Evolutionary conservation across 441 rosid genomes (phyloP).

Genomic region (Bocquillonia castaneifolia): DNA sequence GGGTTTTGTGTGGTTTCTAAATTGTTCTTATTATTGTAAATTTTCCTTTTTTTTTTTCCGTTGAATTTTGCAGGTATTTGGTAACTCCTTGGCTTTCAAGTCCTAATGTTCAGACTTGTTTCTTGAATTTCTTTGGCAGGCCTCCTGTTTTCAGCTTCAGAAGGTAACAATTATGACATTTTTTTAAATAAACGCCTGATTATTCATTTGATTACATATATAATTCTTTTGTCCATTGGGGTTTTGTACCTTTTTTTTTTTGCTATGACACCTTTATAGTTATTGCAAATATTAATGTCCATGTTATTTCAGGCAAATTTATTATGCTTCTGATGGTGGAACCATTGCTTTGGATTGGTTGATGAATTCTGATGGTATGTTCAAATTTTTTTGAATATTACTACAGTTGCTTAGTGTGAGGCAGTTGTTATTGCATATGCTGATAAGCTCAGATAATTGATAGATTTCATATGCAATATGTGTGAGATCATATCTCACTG

Average conservation of each 20-base stretch:
- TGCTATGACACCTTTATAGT: not conserved
- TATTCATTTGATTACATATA: not conserved
- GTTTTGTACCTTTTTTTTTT: not conserved
- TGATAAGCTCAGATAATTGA: not conserved
- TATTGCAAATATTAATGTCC: not conserved
- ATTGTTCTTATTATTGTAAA: not conserved
- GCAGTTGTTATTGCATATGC: too few relatives aligned
- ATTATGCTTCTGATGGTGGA: constrained; percentile 70
- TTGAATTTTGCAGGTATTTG: constrained; percentile 41
- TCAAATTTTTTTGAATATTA: not conserved
- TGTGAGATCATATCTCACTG: not conserved
- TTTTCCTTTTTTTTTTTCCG: not conserved
- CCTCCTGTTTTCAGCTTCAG: constrained; percentile 65
- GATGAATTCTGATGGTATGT: constrained; percentile 46
- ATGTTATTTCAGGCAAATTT: constrained; percentile 48
- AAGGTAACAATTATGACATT: constrained; percentile 36
- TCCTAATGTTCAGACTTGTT: constrained; percentile 73
- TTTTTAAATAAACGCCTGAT: not conserved
- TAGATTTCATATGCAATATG: not conserved
- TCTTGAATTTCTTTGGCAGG: constrained; percentile 60
- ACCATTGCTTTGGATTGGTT: constrained; percentile 89
- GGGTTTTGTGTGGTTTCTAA: too few relatives aligned
- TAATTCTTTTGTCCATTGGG: not conserved
- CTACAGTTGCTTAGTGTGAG: too few relatives aligned
- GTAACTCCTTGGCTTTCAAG: constrained; percentile 82